Base-by-base conservation (phyloP, 2,329 filamentous ascomycete species). In the Colletotrichum tamarilloi region DNA sequence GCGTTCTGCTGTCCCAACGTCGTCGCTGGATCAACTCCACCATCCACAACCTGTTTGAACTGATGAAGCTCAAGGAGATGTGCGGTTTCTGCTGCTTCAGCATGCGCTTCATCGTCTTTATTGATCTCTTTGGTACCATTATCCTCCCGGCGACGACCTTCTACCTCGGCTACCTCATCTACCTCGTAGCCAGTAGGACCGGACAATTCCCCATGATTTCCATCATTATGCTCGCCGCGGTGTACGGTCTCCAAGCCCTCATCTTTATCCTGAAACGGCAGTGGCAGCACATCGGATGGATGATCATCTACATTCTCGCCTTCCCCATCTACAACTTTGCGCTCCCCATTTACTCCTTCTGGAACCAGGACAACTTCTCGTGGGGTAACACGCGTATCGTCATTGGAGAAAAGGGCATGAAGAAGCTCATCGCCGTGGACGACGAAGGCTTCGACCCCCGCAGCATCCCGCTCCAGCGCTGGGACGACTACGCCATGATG, bases 71-170 rank as follows among this genome's bases (percentile, higher is more conserved):
- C 59, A 93, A 95, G 82, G 95, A 99, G 79, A 92, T 99, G 83
- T 99, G 97, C 81, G 97, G 97, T 77, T 99, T 99, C 91, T 99
- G 97, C 89, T 99, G 97, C 85, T 99, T 99, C 88, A 97, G 94
- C 84, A 99, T 99, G 97, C 93, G 97, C 79, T 98, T 98, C 79
- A 91, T 98, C 75, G 97, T 98, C 76, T 94, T 98, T 78, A 92
- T 98, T 77, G 97, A 98, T 88, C 91, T 98, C 16, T 92, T 95
- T 76, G 95, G 96, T 84, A 98, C 96, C 6, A 88, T 98, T 76
- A 95, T 98, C 78, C 92, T 98, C 53, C 96, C 96, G 2, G 94
- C 95, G 1, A 97, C 95, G 1, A 95, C 92, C 78, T 91, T 90
- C 64, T 98, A 98, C 81, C 87, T 98, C 16, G 95, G 83, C 58